Conservation (phyloP, 441 rosid genomes). For the Pelargonium australe region DNA sequence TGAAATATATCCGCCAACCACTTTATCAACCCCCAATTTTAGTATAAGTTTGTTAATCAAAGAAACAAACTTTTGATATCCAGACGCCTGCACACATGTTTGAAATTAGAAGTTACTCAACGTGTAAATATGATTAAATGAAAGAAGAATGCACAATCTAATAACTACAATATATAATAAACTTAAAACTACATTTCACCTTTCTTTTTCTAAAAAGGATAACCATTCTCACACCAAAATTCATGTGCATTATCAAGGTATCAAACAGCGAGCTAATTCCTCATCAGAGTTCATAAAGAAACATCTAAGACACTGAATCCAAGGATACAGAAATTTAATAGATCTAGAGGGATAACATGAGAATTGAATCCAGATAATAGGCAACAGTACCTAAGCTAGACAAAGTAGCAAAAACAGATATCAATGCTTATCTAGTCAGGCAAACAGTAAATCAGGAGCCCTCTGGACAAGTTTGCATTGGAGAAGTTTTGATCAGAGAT, state of each 20-base stretch:
- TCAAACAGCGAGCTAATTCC: neutral
- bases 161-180: neutral
- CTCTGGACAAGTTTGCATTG: neutral
- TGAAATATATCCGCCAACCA: conserved; percentile 33
- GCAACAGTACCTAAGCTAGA: neutral
- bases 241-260: no score
- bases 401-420: neutral
- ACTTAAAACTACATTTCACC: neutral
- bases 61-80: conserved; percentile 52
- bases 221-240: no score
- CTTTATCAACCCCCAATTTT: conserved; percentile 54
- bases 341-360: neutral
- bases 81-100: conserved; percentile 48
- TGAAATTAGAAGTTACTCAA: conserved; percentile 9
- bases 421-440: neutral
- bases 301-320: neutral
- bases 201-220: neutral
- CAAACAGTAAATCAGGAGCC: conserved; percentile 4
- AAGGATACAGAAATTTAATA: neutral
- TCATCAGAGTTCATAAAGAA: neutral
- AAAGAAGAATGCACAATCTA: neutral
- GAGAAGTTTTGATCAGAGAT: neutral
- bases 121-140: conserved; percentile 9
- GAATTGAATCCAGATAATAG: neutral
- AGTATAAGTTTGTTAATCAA: conserved; percentile 56